Base-by-base conservation (phyloP, 1,284 basidiomycete genomes). In the Tilletia horrida region DNA sequence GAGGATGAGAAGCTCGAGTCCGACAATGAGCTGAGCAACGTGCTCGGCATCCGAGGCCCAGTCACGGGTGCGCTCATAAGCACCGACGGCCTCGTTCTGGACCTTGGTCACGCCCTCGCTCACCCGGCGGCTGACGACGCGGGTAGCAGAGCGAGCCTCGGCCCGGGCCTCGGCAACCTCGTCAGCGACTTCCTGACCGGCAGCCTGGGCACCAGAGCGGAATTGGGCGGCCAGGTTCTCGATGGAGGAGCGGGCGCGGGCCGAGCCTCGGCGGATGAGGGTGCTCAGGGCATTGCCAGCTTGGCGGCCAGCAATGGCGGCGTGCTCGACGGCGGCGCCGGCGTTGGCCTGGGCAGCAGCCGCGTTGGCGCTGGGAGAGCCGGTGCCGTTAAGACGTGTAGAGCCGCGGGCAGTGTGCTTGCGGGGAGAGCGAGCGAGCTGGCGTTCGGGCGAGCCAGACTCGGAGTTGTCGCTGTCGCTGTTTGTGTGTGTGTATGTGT, bases 401-500 rank as follows among this genome's bases (percentile, higher is more conserved):
- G 63, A 62, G 8, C 48, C 43, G 35, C 45, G 66, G 45, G 50
- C 71, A 61, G 75, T 68, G 70, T 76, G 75, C 73, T 77, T 77
- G 64, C 76, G 73, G 48, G 76, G 76, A 63, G 76, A 75, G 48
- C 71, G 67, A 13, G 69, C 66, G 29, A 66, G 29, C 31, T 59
- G 55, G 27, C 55, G 63, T 64, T 74, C 70, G 45, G 72, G 75
- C 23, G 74, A 73, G 43, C 43, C 69, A 66, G 55, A 59, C 55
- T 75, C 74, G 23, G 76, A 76, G 14, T 62, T 62, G 57, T 76
- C 76, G 66, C 71, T 72, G 45, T 76, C 75, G 55, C 71, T 73
- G 62, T 18, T 2, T 65, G 4, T 45, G 14, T 25, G n/a, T n/a
- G n/a, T n/a, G n/a, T n/a, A n/a, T n/a, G n/a, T 71, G 35, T 11